Evolutionary conservation across 2,329 filamentous ascomycete species (phyloP).

Genomic region (Karstenula rhodostoma): DNA sequence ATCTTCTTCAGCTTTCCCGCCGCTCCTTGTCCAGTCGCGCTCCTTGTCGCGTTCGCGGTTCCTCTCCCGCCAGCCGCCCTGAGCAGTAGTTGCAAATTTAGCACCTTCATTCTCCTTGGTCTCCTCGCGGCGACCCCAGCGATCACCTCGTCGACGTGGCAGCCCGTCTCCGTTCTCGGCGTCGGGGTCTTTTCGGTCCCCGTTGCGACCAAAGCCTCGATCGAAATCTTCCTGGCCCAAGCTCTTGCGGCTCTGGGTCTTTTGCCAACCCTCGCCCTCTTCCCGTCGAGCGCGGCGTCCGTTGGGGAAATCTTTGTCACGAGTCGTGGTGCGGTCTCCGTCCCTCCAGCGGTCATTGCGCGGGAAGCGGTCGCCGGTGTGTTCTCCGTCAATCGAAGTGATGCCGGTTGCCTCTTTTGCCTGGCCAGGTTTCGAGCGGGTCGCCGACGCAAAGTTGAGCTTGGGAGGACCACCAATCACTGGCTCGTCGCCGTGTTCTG

Average conservation of each 20-base stretch:
- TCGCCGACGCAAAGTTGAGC: constrained; percentile 81
- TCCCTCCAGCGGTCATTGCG: constrained; percentile 50
- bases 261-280: constrained; percentile 77
- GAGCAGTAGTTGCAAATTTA: constrained; percentile 44
- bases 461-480: constrained; percentile 81
- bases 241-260: constrained; percentile 76
- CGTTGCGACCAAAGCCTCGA: constrained; percentile 67
- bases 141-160: constrained; percentile 71
- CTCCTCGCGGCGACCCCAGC: constrained; percentile 75
- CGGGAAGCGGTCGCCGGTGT: constrained; percentile 43
- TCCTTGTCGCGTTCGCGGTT: constrained; percentile 51
- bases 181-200: constrained; percentile 58
- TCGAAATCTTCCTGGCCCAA: constrained; percentile 76
- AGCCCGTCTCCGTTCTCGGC: constrained; percentile 55
- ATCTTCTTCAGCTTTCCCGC: constrained; percentile 63
- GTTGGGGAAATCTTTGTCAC: constrained; percentile 49
- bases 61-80: constrained; percentile 66
- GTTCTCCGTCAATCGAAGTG: constrained; percentile 50
- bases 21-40: constrained; percentile 62
- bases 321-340: constrained; percentile 39
- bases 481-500: constrained; percentile 76
- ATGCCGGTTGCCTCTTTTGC: constrained; percentile 46
- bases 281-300: constrained; percentile 52
- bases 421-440: constrained; percentile 59
- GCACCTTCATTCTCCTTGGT: constrained; percentile 56